These are phyloP conservation scores for Ophiobolus disseminans DNA, from an alignment of 2,329 filamentous ascomycete genomes.

Conservation along the genomic window DNA sequence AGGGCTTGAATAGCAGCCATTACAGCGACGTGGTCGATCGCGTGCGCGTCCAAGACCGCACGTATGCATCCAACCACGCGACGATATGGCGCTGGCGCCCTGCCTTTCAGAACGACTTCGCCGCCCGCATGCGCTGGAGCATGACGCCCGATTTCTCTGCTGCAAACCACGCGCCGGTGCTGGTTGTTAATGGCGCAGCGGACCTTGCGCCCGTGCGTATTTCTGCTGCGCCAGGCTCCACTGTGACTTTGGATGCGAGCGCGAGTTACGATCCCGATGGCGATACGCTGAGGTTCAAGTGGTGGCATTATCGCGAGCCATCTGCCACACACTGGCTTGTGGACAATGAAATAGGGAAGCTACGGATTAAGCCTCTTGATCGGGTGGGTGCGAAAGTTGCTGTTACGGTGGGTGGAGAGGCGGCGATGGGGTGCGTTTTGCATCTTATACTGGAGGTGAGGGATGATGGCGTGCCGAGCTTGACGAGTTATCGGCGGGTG, in stretches of 20 bases:
- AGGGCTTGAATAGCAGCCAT: conserved; percentile 44
- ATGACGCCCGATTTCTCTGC: conserved; percentile 43
- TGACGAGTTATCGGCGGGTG: conserved; percentile 59
- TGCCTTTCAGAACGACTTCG: conserved; percentile 61
- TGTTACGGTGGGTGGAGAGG: conserved; percentile 51
- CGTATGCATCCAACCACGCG: conserved; percentile 54
- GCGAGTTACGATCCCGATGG: conserved; percentile 58
- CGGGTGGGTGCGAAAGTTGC: conserved; percentile 38
- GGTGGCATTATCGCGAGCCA: conserved; percentile 59
- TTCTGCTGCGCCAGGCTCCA: conserved; percentile 51
- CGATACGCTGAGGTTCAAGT: conserved; percentile 54
- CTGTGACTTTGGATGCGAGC: conserved; percentile 55
- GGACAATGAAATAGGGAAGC: conserved; percentile 50
- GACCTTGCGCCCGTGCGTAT: conserved; percentile 50
- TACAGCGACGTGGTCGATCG: conserved; percentile 49
- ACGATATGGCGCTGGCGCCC: conserved; percentile 63
- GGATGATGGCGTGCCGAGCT: conserved; percentile 52
- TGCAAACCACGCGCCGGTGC: conserved; percentile 58
- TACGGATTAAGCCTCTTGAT: conserved; percentile 44
- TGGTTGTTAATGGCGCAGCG: conserved; percentile 52
- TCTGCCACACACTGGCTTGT: conserved; percentile 55
- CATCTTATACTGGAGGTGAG: conserved; percentile 60
- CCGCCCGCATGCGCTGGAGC: conserved; percentile 58
- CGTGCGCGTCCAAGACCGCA: conserved; percentile 44
- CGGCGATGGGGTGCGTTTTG: conserved; percentile 53